These are phyloP conservation scores for Panus rudis DNA, from an alignment of 768 basidiomycete genomes.

Conservation along the genomic window DNA sequence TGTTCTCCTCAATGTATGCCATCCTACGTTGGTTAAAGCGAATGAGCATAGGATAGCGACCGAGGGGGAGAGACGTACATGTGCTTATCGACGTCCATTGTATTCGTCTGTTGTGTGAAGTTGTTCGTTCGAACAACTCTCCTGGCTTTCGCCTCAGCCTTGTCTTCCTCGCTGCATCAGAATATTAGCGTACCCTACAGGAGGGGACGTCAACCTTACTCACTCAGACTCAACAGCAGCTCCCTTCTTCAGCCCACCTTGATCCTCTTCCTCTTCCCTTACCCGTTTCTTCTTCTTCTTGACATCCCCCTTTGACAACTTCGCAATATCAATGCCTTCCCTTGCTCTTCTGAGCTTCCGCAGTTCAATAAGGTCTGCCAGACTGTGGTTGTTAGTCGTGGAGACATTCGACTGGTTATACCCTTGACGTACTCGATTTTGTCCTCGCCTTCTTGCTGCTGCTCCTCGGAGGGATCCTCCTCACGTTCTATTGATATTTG, in stretches of 20 bases:
- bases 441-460: slow-evolving; percentile 16
- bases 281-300: slow-evolving; percentile 62
- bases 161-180: slow-evolving; percentile 48
- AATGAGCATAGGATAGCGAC: neutral
- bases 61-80: slow-evolving; percentile 52
- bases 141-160: slow-evolving; percentile 64
- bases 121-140: slow-evolving; percentile 78
- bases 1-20: slow-evolving; percentile 94
- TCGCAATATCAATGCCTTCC: slow-evolving; percentile 81
- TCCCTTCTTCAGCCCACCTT: slow-evolving; percentile 53
- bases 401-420: neutral
- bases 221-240: slow-evolving; percentile 57
- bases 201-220: slow-evolving; percentile 18
- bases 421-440: slow-evolving; percentile 41
- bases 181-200: neutral
- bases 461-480: slow-evolving; percentile 24
- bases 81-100: slow-evolving; percentile 95
- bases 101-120: slow-evolving; percentile 96
- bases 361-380: slow-evolving; percentile 80
- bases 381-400: slow-evolving; percentile 29
- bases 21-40: slow-evolving; percentile 51
- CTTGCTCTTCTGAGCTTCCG: slow-evolving; percentile 66
- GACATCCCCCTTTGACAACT: slow-evolving; percentile 76
- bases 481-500: slow-evolving; percentile 37
- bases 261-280: slow-evolving; percentile 32